These are phyloP conservation scores for Nicotiana tomentosiformis DNA, from an alignment of 257 asterid species.

Conservation along the genomic window DNA sequence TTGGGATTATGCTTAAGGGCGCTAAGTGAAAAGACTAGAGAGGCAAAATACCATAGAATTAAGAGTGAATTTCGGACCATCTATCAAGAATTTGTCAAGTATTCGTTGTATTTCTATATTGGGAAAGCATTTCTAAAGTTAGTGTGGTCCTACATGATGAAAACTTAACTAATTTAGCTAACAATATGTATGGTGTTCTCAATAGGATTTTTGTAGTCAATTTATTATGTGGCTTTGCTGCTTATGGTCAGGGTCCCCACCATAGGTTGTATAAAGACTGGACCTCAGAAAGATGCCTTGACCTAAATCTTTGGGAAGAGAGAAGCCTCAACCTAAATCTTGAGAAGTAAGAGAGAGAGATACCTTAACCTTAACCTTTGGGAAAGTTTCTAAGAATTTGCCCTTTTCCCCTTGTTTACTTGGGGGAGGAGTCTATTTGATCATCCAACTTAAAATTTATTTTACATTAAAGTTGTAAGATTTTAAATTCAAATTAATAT, in stretches of 20 bases:
- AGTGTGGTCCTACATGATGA: slow-evolving; percentile 4
- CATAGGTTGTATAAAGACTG: not conserved
- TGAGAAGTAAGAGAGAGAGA: not conserved
- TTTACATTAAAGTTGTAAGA: no score
- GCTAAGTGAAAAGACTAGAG: not conserved
- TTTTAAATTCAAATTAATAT: no score
- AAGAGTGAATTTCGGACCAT: not conserved
- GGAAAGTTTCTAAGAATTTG: not conserved
- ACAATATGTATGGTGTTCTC: slow-evolving; percentile 3
- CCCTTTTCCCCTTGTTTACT: not conserved
- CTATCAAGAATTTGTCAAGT: not conserved
- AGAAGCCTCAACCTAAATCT: not conserved
- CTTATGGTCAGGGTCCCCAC: slow-evolving; percentile 1
- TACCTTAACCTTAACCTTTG: not conserved
- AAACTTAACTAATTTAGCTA: slow-evolving; percentile 1
- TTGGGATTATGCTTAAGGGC: not conserved
- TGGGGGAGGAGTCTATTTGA: no score
- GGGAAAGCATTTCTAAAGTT: not conserved
- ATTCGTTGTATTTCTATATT: not conserved
- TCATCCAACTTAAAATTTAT: no score
- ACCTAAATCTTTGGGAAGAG: not conserved
- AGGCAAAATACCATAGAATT: not conserved
- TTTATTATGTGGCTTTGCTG: slow-evolving; percentile 6
- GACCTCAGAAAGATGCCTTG: not conserved
- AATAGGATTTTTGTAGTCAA: slow-evolving; percentile 1